Conservation (phyloP, 2,329 filamentous ascomycete genomes). For the Monascus ruber region DNA sequence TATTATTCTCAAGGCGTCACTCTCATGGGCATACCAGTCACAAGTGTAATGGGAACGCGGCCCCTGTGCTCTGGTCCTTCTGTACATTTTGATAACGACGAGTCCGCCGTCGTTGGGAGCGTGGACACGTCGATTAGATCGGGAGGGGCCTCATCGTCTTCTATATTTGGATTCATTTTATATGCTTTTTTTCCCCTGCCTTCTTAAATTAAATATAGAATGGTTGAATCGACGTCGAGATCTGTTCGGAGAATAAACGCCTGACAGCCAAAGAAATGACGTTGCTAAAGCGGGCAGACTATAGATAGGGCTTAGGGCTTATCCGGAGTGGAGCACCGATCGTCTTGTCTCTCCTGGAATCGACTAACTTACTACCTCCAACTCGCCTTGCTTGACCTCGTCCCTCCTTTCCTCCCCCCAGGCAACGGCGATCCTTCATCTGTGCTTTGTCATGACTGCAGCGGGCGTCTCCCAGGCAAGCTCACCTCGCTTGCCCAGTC, state of each 20-base stretch:
- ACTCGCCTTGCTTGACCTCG: conserved; percentile 1
- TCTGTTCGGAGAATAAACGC: too few relatives aligned
- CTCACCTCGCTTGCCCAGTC: conserved; percentile 87
- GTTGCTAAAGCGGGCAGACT: conserved; percentile 2
- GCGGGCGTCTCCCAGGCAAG: conserved; percentile 46
- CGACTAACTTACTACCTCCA: neutral
- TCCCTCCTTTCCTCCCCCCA: conserved; percentile 7
- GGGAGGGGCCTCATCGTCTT: conserved; percentile 35
- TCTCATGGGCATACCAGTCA: conserved; percentile 32
- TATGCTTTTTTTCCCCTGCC: conserved; percentile 3
- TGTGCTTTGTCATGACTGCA: conserved; percentile 29
- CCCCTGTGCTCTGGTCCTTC: conserved; percentile 13
- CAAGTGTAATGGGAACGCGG: conserved; percentile 40
- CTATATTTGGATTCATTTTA: conserved; percentile 14
- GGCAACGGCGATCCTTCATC: conserved; percentile 1
- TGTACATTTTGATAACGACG: conserved; percentile 12
- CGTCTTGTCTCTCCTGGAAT: neutral
- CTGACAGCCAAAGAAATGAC: conserved; percentile 2
- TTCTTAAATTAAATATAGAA: neutral
- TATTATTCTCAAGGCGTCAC: neutral
- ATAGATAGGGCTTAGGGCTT: conserved; percentile 25
- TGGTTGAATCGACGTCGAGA: too few relatives aligned
- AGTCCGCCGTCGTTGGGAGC: conserved; percentile 14
- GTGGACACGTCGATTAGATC: conserved; percentile 31
- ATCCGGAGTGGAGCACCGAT: conserved; percentile 12